These are phyloP conservation scores for Chionographis japonica DNA, from an alignment of 106 monocot genomes.

Conservation along the genomic window DNA sequence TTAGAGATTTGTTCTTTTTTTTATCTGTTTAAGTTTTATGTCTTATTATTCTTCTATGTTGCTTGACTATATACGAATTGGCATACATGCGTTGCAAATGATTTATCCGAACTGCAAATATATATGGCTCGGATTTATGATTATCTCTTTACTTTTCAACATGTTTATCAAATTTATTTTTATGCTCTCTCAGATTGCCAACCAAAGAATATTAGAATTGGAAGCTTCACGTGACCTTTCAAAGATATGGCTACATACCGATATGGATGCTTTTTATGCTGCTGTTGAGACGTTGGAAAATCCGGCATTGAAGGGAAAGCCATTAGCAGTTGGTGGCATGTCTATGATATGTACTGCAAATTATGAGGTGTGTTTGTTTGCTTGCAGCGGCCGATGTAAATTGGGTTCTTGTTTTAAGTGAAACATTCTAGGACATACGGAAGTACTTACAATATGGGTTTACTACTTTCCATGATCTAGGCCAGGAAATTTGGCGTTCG, in stretches of 20 bases:
- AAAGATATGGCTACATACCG: constrained; percentile 86
- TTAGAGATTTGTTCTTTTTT: too few species aligned
- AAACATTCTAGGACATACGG: constrained; percentile 1
- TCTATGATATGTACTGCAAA: constrained; percentile 99
- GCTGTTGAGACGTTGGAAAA: constrained; percentile 88
- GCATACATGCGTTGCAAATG: too few species aligned
- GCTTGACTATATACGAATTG: too few species aligned
- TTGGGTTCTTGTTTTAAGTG: neutral
- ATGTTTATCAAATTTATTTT: neutral
- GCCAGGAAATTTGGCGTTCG: constrained; percentile 98
- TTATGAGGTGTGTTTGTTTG: constrained; percentile 70
- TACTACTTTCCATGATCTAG: constrained; percentile 23
- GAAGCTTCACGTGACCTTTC: constrained; percentile 88
- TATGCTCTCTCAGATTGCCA: constrained; percentile 49
- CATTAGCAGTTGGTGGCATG: constrained; percentile 93
- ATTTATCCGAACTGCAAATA: too few species aligned
- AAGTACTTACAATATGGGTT: neutral
- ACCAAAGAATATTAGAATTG: constrained; percentile 65
- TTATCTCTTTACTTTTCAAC: neutral
- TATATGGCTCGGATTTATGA: too few species aligned
- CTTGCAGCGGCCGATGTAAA: neutral
- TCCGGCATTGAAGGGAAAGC: constrained; percentile 73
- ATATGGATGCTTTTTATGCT: constrained; percentile 99
- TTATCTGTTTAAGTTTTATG: too few species aligned
- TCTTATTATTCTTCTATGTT: too few species aligned